A percentile compares a stretch with the other conserved stretches of the same genome.
Evolutionary conservation across 2,329 filamentous ascomycete species (phyloP).

Genomic region (Furcasterigmium furcatum): DNA sequence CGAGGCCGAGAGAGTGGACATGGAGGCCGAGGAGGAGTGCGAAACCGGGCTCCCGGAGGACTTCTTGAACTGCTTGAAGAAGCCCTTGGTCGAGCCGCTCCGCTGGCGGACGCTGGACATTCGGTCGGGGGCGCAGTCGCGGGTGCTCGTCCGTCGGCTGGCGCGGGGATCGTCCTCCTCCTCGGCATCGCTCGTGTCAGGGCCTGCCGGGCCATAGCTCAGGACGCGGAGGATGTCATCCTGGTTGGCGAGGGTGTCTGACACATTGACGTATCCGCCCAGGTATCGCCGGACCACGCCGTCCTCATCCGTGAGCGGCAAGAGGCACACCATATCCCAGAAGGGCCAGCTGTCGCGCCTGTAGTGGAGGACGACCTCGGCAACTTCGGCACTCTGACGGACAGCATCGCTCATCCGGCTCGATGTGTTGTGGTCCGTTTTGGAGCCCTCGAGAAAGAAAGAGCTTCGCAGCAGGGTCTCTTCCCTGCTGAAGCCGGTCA

Average conservation of each 20-base stretch:
- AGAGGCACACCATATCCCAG: constrained; percentile 54
- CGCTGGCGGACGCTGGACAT: constrained; percentile 9
- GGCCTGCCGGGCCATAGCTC: constrained; percentile 23
- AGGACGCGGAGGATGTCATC: constrained; percentile 49
- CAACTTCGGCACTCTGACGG: constrained; percentile 35
- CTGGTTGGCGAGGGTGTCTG: constrained; percentile 45
- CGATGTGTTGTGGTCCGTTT: constrained; percentile 38
- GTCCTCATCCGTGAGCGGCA: constrained; percentile 44
- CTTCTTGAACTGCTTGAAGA: constrained; percentile 30
- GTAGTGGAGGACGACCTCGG: constrained; percentile 50
- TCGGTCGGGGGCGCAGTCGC: constrained; percentile 8
- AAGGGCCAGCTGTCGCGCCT: constrained; percentile 48
- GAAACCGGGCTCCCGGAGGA: background rate
- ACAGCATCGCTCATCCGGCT: constrained; percentile 38
- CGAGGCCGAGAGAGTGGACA: background rate
- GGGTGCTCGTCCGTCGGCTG: constrained; percentile 6
- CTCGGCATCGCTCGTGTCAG: constrained; percentile 5
- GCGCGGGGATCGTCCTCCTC: constrained; percentile 3
- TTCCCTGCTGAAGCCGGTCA: constrained; percentile 44
- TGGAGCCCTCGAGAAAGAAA: constrained; percentile 44
- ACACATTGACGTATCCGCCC: constrained; percentile 55
- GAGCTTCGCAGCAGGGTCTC: constrained; percentile 48
- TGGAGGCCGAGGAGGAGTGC: constrained; percentile 7
- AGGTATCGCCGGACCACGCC: constrained; percentile 51
- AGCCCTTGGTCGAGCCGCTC: constrained; percentile 18